Evolutionary conservation across 2,329 filamentous ascomycete species (phyloP).

Genomic region (Diaporthe citri): DNA sequence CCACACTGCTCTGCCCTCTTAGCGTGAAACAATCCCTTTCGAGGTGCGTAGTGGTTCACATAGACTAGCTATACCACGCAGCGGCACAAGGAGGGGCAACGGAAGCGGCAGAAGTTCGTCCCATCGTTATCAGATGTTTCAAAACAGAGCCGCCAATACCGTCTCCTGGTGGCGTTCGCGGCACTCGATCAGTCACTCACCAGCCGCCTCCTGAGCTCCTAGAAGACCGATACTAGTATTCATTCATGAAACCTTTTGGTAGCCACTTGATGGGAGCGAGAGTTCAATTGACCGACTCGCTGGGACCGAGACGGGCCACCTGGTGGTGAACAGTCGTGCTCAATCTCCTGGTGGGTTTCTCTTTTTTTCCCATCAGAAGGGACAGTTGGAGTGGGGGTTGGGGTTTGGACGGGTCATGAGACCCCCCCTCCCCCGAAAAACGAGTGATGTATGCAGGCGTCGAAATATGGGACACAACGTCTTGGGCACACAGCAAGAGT

Average conservation of each 20-base stretch:
- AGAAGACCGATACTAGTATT: too few relatives aligned
- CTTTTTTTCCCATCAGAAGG: not conserved
- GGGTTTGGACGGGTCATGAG: not conserved
- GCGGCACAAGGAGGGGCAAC: constrained; percentile 16
- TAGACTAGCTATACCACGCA: not conserved
- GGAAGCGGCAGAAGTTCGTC: constrained; percentile 20
- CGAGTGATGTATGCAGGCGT: not conserved
- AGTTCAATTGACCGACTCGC: not conserved
- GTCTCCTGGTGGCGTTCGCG: not conserved
- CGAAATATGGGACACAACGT: not conserved
- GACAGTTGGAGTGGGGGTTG: not conserved
- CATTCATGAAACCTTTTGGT: not conserved
- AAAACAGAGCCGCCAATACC: not conserved
- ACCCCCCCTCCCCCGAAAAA: not conserved
- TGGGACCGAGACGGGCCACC: not conserved
- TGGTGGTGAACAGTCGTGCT: not conserved
- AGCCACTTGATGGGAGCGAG: not conserved
- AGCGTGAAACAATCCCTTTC: constrained; percentile 19
- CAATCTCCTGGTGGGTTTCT: not conserved
- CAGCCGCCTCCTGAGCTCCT: not conserved
- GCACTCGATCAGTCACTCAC: not conserved
- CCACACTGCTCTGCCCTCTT: not conserved
- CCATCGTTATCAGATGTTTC: constrained; percentile 13
- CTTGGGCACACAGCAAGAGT: not conserved
- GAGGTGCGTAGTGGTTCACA: constrained; percentile 10